phyloP scores from a whole-genome alignment of 2,329 filamentous ascomycete genomes.

The Ascochyta koolunga region DNA sequence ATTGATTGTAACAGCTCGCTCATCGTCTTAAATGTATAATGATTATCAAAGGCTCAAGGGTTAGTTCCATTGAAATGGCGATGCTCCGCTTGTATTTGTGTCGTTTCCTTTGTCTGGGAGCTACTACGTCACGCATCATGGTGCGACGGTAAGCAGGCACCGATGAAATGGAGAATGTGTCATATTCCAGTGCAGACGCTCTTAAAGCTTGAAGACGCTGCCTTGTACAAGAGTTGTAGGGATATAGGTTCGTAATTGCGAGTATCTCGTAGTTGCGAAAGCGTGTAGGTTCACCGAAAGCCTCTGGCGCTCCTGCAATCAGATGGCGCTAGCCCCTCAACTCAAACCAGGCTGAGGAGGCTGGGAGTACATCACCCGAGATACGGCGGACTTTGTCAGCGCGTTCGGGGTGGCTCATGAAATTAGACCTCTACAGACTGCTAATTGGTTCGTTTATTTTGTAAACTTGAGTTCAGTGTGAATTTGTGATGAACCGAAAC shows the following conservation, averaged over 20 bases:
- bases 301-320: neutral
- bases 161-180: neutral
- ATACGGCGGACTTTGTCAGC: neutral
- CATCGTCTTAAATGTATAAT: neutral
- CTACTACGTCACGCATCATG: constrained; percentile 9
- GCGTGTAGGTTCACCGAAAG: neutral
- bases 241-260: neutral
- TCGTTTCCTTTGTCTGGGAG: neutral
- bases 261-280: neutral
- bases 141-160: constrained; percentile 1
- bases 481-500: too few relatives aligned
- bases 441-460: too few relatives aligned
- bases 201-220: too few relatives aligned
- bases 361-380: neutral
- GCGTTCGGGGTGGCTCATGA: neutral
- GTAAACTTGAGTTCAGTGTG: too few relatives aligned
- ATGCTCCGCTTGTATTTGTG: neutral
- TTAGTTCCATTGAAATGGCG: neutral
- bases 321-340: neutral
- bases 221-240: too few relatives aligned
- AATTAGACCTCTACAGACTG: neutral
- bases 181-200: neutral
- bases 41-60: neutral
- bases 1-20: neutral
- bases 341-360: neutral